phyloP scores from a whole-genome alignment of 176 grass and related monocot genomes.

The Echinochloa phyllopogon region DNA sequence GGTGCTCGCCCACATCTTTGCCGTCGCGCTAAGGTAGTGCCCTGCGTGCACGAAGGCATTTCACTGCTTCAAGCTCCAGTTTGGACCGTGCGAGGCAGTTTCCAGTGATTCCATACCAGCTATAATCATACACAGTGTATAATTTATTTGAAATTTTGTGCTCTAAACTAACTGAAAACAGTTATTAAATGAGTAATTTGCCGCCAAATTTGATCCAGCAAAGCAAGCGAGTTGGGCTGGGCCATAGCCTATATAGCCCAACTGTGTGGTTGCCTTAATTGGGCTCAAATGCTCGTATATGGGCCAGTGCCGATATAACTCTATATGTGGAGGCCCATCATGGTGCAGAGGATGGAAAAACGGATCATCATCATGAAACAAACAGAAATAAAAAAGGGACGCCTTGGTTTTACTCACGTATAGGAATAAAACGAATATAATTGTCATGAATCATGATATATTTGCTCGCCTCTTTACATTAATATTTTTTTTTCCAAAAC shows the following conservation, averaged over 20 bases:
- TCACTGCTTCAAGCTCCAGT: neutral
- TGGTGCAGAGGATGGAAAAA: no score
- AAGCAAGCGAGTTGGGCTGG: neutral
- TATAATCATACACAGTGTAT: no score
- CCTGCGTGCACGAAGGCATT: constrained; percentile 33
- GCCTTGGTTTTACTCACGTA: no score
- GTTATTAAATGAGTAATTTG: neutral
- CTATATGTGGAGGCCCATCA: neutral
- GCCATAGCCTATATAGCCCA: neutral
- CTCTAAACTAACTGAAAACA: no score
- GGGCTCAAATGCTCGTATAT: neutral
- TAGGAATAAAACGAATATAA: no score
- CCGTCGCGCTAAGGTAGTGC: constrained; percentile 88
- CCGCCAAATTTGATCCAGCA: neutral
- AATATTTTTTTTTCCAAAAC: no score
- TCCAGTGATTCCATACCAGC: neutral
- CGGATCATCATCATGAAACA: no score
- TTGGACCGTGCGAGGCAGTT: neutral
- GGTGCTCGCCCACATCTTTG: constrained; percentile 92
- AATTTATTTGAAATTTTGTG: no score
- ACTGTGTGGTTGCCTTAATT: neutral
- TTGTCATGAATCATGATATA: no score
- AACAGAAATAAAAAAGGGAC: no score
- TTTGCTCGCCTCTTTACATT: no score
- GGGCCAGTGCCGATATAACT: neutral